A percentile compares a stretch with the other conserved stretches of the same genome.
These are phyloP conservation scores for Lojkania enalia DNA, from an alignment of 2,329 filamentous ascomycete species.

Conservation along the genomic window DNA sequence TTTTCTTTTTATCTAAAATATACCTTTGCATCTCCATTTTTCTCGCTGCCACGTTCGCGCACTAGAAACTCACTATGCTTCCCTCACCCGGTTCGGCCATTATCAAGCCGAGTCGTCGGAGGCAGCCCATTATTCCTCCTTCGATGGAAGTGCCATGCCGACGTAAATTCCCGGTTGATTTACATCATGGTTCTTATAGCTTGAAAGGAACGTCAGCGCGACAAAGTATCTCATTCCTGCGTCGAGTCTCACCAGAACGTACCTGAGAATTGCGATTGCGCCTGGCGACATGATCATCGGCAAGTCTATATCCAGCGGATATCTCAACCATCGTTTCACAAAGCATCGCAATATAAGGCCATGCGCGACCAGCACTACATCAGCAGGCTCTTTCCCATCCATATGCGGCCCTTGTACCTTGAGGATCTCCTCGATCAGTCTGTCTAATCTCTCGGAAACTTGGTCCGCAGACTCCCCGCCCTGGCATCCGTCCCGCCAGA, in stretches of 20 bases:
- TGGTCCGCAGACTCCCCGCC: constrained; percentile 76
- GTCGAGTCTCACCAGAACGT: constrained; percentile 40
- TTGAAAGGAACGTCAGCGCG: background rate
- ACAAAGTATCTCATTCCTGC: background rate
- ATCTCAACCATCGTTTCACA: constrained; percentile 78
- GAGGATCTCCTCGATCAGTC: constrained; percentile 72
- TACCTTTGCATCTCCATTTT: background rate
- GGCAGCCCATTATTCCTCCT: too few relatives aligned
- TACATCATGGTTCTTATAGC: constrained; percentile 8
- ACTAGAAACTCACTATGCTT: too few relatives aligned
- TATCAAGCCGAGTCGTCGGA: too few relatives aligned
- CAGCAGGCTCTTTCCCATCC: constrained; percentile 31
- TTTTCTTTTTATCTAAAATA: too few relatives aligned
- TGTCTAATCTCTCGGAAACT: constrained; percentile 71
- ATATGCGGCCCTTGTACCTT: constrained; percentile 57
- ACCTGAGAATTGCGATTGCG: constrained; percentile 81
- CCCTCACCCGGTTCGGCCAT: too few relatives aligned
- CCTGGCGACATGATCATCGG: constrained; percentile 79
- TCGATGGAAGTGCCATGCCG: constrained; percentile 4
- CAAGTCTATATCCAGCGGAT: constrained; percentile 69
- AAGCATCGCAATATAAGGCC: constrained; percentile 84
- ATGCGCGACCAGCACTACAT: constrained; percentile 64
- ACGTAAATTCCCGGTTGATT: constrained; percentile 4
- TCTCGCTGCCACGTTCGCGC: too few relatives aligned
- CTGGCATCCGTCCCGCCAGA: constrained; percentile 86